Evolutionary conservation across 2,329 filamentous ascomycete species (phyloP).

Genomic region (Ilyonectria robusta): DNA sequence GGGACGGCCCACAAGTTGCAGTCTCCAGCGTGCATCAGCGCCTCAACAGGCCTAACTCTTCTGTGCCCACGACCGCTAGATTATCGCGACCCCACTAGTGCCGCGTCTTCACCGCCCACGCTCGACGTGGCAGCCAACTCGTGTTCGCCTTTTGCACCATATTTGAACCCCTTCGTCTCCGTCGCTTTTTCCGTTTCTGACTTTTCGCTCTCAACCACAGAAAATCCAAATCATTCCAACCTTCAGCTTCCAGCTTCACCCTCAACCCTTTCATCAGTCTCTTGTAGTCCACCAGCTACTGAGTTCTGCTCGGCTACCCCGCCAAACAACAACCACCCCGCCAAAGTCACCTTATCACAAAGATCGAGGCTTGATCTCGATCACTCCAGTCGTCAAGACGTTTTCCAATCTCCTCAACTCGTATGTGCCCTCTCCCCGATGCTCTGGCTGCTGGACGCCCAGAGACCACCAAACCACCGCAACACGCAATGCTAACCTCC

Average conservation of each 20-base stretch:
- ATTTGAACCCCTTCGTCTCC: slow-evolving; percentile 34
- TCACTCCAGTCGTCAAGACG: slow-evolving; percentile 85
- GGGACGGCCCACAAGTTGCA: slow-evolving; percentile 23
- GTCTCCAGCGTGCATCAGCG: slow-evolving; percentile 23
- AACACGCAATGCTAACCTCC: slow-evolving; percentile 45
- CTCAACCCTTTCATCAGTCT: slow-evolving; percentile 21
- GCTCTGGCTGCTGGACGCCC: background rate
- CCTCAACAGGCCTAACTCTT: slow-evolving; percentile 23
- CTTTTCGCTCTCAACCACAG: slow-evolving; percentile 23
- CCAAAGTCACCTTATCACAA: slow-evolving; percentile 42
- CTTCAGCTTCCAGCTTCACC: slow-evolving; percentile 7
- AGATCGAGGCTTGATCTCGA: slow-evolving; percentile 70
- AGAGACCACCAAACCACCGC: background rate
- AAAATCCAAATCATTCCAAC: slow-evolving; percentile 26
- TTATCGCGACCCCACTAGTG: slow-evolving; percentile 44
- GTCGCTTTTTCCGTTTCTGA: slow-evolving; percentile 8
- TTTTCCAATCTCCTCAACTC: slow-evolving; percentile 99
- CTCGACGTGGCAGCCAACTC: slow-evolving; percentile 24
- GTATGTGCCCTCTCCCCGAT: slow-evolving; percentile 69
- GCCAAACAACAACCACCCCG: slow-evolving; percentile 40
- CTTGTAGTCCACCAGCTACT: slow-evolving; percentile 21
- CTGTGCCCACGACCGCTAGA: slow-evolving; percentile 29
- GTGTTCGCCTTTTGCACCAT: slow-evolving; percentile 19
- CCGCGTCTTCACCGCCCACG: slow-evolving; percentile 38
- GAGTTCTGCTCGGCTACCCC: slow-evolving; percentile 45